Base-by-base conservation (phyloP, 2,329 filamentous ascomycete species). In the Colletotrichum coccodes region DNA sequence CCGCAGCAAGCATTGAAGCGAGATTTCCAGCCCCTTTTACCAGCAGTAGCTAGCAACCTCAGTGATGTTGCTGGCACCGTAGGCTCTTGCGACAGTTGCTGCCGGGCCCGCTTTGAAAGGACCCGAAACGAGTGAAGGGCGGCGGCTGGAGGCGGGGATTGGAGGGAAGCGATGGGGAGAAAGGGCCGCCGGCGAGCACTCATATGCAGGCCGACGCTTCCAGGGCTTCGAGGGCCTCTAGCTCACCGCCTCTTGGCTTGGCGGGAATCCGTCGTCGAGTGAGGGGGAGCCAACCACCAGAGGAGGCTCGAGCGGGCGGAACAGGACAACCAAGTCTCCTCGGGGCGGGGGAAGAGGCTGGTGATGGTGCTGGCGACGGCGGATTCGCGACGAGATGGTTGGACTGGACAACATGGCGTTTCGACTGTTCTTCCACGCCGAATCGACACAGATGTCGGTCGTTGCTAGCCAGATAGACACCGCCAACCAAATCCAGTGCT, bases 231-330 rank as follows among this genome's bases (percentile, higher is more conserved):
- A 40, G 21, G 23, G 38, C 60, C 44, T 52, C 30, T 50, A 52
- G 66, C 66, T 69, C 66, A 69, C 66, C 66, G 66, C 66, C 66
- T 65, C 61, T 69, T 69, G 61, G 54, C 54, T 60, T 69, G 66
- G 66, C 66, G 61, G 49, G 40, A 53, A 50, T 23, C 54, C 42
- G 34, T 66, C 61, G 40, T 56, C 9, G 21, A 50, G 26, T 34
- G 26, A 49, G 26, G 49, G 62, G 28, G 46, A 42, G 63, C 57
- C 54, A 36, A 46, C 46, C 62, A 32, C 30, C 26, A 36, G 26
- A 30, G 11, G 28, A 34, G 32, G 44, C 46, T 58, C 30, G 36
- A 68, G 64, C 60, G 52, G 50, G 21, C 36, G 47, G 30, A 49
- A 63, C 3, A 21, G 38, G 34, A 47, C n/a, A 28, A 28, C 50